A percentile compares a stretch with the other conserved stretches of the same genome.
These are phyloP conservation scores for Tetracladium setigerum DNA, from an alignment of 495 filamentous ascomycete genomes.

Conservation along the genomic window DNA sequence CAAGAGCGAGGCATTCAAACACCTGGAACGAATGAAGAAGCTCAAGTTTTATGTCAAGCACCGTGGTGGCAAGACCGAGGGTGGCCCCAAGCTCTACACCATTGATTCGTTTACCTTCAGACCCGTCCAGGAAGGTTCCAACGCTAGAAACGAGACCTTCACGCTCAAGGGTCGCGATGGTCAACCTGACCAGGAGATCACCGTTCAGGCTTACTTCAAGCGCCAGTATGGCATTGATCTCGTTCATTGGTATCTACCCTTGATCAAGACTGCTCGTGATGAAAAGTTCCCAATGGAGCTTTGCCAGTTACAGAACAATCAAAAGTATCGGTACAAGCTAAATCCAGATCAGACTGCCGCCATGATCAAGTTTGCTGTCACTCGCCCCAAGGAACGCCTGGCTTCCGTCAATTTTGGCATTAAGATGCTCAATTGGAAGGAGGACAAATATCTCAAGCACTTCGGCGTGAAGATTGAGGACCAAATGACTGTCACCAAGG, in stretches of 20 bases:
- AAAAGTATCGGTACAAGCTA: constrained; percentile 76
- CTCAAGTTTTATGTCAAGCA: constrained; percentile 62
- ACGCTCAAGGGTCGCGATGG: constrained; percentile 43
- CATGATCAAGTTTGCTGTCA: constrained; percentile 85
- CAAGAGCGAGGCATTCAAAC: constrained; percentile 34
- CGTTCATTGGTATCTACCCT: constrained; percentile 42
- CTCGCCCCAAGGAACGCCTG: constrained; percentile 55
- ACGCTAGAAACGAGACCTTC: constrained; percentile 52
- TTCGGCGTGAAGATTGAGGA: constrained; percentile 63
- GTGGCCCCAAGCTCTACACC: constrained; percentile 43
- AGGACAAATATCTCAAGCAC: constrained; percentile 56
- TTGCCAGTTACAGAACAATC: constrained; percentile 45
- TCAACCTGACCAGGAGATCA: constrained; percentile 29
- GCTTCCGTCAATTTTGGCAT: constrained; percentile 57
- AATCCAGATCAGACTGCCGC: constrained; percentile 57
- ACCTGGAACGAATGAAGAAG: constrained; percentile 50
- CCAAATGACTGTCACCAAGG: constrained; percentile 54
- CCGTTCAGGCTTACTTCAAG: constrained; percentile 59
- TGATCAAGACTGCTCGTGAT: constrained; percentile 61
- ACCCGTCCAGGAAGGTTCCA: constrained; percentile 30
- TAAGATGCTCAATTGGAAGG: constrained; percentile 53
- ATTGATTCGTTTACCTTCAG: constrained; percentile 50
- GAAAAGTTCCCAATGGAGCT: constrained; percentile 75
- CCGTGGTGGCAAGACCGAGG: constrained; percentile 34
- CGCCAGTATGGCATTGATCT: constrained; percentile 55